These are phyloP conservation scores for Phaffia rhodozyma DNA, from an alignment of 1,284 basidiomycete genomes.

Conservation along the genomic window DNA sequence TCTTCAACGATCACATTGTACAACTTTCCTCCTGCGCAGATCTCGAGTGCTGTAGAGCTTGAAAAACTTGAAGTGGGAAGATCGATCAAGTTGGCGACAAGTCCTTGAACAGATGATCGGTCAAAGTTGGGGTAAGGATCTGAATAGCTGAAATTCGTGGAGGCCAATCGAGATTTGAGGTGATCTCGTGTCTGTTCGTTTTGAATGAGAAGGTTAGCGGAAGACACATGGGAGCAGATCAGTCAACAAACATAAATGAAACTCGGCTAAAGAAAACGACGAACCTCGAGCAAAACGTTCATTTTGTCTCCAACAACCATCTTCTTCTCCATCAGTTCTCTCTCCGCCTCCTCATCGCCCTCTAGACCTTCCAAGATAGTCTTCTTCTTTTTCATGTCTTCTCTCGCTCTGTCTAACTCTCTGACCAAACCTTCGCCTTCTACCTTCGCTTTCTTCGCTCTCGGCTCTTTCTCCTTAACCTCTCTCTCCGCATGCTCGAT, in stretches of 20 bases:
- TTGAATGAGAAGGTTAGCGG: background rate
- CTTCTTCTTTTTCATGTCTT: slow-evolving; percentile 48
- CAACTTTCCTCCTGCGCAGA: slow-evolving; percentile 80
- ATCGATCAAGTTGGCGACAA: slow-evolving; percentile 74
- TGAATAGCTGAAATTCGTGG: slow-evolving; percentile 73
- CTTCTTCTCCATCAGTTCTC: slow-evolving; percentile 48
- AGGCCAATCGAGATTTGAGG: slow-evolving; percentile 55
- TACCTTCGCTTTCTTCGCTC: slow-evolving; percentile 72
- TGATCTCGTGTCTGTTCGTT: slow-evolving; percentile 52
- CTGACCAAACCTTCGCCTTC: slow-evolving; percentile 62
- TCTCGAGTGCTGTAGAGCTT: slow-evolving; percentile 82
- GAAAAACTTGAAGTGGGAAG: slow-evolving; percentile 59
- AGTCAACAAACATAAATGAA: background rate
- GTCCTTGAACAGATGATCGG: slow-evolving; percentile 73
- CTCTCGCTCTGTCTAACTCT: slow-evolving; percentile 49
- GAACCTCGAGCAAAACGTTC: slow-evolving; percentile 52
- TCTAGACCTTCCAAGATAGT: slow-evolving; percentile 55
- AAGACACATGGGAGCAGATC: background rate
- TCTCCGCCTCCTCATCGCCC: slow-evolving; percentile 71
- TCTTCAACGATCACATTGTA: slow-evolving; percentile 92
- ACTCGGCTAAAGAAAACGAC: slow-evolving; percentile 24
- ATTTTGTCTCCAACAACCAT: slow-evolving; percentile 49
- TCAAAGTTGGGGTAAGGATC: slow-evolving; percentile 74
- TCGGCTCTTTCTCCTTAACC: slow-evolving; percentile 60
- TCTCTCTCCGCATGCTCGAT: slow-evolving; percentile 71